Percentiles rank a stretch among this genome's conserved stretches.
Evolutionary conservation across 805 yeast species (phyloP).

Genomic region (Monosporozyma siamensis): DNA sequence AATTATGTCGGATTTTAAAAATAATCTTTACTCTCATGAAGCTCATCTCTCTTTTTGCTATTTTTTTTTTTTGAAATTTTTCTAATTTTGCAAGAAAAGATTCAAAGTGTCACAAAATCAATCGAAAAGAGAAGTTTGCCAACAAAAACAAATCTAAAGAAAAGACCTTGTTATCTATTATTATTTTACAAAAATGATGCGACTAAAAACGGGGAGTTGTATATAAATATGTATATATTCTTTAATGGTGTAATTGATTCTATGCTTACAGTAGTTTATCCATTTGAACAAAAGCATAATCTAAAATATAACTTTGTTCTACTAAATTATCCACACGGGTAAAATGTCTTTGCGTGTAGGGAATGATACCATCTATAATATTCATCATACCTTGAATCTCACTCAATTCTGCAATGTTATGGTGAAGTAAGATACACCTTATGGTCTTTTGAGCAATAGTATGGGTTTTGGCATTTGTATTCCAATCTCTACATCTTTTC

Average conservation of each 20-base stretch:
- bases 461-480: conserved; percentile 75
- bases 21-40: background rate
- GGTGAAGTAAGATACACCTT: conserved; percentile 49
- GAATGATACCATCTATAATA: conserved; percentile 65
- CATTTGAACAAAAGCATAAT: conserved; percentile 77
- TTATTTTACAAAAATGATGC: background rate
- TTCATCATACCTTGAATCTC: conserved; percentile 60
- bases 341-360: conserved; percentile 84
- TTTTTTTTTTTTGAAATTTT: background rate
- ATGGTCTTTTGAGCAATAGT: conserved; percentile 72
- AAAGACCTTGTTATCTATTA: background rate
- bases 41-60: background rate
- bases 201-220: background rate
- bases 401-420: conserved; percentile 46
- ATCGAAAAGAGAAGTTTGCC: background rate
- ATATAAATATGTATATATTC: background rate
- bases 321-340: conserved; percentile 65
- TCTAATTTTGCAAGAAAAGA: background rate
- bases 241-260: background rate
- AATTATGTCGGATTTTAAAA: background rate
- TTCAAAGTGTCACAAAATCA: background rate
- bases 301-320: conserved; percentile 79
- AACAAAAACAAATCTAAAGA: background rate
- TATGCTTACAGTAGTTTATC: conserved; percentile 31
- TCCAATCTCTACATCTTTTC: conserved; percentile 87